Evolutionary conservation across 2,329 filamentous ascomycete species (phyloP), one percentile per base, ranked within the genome.

Genomic region (Neurospora sp.): DNA sequence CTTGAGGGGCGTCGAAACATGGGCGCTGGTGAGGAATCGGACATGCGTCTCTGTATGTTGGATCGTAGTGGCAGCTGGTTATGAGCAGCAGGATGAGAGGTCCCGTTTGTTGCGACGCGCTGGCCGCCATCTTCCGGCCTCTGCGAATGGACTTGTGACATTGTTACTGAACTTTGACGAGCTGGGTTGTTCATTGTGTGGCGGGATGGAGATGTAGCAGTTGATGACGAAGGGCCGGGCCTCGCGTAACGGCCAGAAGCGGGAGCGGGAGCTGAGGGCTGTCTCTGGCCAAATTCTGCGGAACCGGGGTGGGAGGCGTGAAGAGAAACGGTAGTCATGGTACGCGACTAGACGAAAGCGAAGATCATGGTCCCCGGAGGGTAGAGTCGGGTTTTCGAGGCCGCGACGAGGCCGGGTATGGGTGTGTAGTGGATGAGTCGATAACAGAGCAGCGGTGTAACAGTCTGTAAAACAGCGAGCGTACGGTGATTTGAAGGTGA

Each of bases 1-100:
- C 80, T 85, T 6, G 81, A 82, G 28, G 83, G 83, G 15, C 84
- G 82, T 76, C 78, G 68, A 81, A 71, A 70, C 28, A 69, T 46
- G 10, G 70, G 67, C 43, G 66, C 69, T 46, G 69, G 69, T 12
- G 71, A 72, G 8, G 41, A 38, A 57, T 28, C 41, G 33, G 19
- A 57, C 33, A 68, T 37, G 15, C 41, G 52, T 33, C 71, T 70
- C 66, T 72, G 69, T 46, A 37, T 67, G 67, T 71, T 71, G 33
- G 37, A 66, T 62, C 23, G 68, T 12, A 36, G 52, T 66, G 36
- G 46, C 46, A 66, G 68, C 52, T 66, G 68, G 36, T 23, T 40
- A n/a, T 33, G 52, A 4, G 52, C 52, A n/a, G 52, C 52, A 62
- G 52, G 28, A 36, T 62, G 52, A 62, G 52, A 62, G 52, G 52